Evolutionary conservation across 2,329 filamentous ascomycete species (phyloP).

Genomic region (Talaromyces sp.): DNA sequence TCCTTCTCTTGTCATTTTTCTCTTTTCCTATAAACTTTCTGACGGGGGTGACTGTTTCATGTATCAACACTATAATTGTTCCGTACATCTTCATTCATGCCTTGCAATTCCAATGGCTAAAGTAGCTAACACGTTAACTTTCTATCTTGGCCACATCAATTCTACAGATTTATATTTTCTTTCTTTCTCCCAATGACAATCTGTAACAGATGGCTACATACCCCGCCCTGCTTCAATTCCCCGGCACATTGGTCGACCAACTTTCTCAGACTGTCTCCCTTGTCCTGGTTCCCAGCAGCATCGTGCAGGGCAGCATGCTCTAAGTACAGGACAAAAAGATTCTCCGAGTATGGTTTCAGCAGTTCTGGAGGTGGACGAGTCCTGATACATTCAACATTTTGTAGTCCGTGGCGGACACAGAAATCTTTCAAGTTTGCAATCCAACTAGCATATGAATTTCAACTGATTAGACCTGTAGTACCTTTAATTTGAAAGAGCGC

Average conservation of each 20-base stretch:
- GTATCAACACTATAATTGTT: no score
- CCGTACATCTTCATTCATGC: no score
- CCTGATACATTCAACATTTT: background rate
- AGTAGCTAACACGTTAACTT: background rate
- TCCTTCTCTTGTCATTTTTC: no score
- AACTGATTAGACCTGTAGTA: background rate
- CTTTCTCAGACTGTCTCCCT: background rate
- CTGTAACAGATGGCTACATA: background rate
- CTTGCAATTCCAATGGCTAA: background rate
- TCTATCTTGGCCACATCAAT: background rate
- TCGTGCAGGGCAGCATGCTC: constrained; percentile 2
- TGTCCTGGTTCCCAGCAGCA: background rate
- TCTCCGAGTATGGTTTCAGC: background rate
- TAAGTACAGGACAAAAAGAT: background rate
- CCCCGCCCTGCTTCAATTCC: background rate
- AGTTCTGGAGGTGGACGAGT: background rate
- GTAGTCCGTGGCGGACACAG: background rate
- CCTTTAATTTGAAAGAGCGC: background rate
- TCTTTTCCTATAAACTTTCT: no score
- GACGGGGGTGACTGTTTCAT: no score
- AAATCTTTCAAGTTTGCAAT: background rate
- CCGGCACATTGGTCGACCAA: background rate
- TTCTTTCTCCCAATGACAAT: constrained; percentile 1
- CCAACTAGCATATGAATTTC: background rate
- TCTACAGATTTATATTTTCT: background rate